These are phyloP conservation scores for Dendrostoma leiphaemia DNA, from an alignment of 2,329 filamentous ascomycete genomes.

Conservation along the genomic window DNA sequence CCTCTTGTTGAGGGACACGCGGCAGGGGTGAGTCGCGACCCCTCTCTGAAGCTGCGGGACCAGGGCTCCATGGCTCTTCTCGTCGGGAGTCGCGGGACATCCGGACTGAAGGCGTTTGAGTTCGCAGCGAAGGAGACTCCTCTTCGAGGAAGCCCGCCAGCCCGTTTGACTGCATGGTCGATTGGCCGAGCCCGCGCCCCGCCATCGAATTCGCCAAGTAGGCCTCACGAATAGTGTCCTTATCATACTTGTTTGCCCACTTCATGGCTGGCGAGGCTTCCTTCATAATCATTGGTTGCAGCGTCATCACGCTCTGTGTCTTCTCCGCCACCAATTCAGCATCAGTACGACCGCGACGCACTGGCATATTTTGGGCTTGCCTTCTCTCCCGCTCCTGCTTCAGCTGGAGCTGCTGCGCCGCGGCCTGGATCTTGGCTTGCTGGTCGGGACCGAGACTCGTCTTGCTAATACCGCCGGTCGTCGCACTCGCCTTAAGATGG, in stretches of 20 bases:
- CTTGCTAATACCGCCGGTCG: conserved; percentile 59
- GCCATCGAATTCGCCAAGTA: conserved; percentile 75
- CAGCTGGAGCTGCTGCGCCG: conserved; percentile 78
- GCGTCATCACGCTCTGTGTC: conserved; percentile 85
- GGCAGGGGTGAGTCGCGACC: conserved; percentile 39
- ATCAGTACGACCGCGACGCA: conserved; percentile 54
- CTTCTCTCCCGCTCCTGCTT: conserved; percentile 60
- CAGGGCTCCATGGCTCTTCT: conserved; percentile 5
- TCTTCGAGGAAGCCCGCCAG: conserved; percentile 29
- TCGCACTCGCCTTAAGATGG: conserved; percentile 38
- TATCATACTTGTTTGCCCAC: conserved; percentile 95
- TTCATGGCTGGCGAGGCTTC: conserved; percentile 94
- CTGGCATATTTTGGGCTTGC: conserved; percentile 24
- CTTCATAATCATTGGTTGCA: conserved; percentile 79
- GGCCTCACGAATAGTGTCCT: conserved; percentile 78
- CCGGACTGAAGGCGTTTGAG: conserved; percentile 28
- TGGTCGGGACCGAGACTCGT: conserved; percentile 86
- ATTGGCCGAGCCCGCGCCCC: conserved; percentile 59
- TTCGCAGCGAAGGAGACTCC: conserved; percentile 36
- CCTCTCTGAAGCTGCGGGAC: conserved; percentile 15
- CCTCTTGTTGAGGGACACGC: conserved; percentile 35
- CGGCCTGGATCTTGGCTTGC: conserved; percentile 88
- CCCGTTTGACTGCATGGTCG: conserved; percentile 30
- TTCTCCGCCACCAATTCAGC: conserved; percentile 61
- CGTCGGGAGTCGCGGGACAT: conserved; percentile 21